Percentiles rank a stretch among this genome's conserved stretches.
phyloP scores from a whole-genome alignment of 2,329 filamentous ascomycete genomes.

The Neocucurbitaria cava region DNA sequence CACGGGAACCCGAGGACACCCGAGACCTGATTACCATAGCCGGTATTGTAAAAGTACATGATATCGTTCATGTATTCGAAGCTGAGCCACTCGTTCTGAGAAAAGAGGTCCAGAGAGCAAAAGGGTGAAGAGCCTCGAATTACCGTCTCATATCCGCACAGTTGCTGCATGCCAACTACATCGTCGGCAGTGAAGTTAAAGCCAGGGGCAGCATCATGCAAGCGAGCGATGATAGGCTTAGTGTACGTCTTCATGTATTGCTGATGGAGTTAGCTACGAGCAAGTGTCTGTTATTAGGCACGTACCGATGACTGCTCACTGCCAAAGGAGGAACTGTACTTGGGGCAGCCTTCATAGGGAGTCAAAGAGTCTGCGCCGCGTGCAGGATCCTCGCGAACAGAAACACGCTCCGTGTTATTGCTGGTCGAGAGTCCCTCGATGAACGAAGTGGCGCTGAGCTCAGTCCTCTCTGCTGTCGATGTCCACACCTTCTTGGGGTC shows the following conservation, averaged over 20 bases:
- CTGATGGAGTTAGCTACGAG: slow-evolving; percentile 11
- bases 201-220: slow-evolving; percentile 59
- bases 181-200: slow-evolving; percentile 71
- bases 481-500: slow-evolving; percentile 66
- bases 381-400: slow-evolving; percentile 63
- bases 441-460: slow-evolving; percentile 64
- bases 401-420: slow-evolving; percentile 62
- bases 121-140: slow-evolving; percentile 68
- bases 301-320: slow-evolving; percentile 59
- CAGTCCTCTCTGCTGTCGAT: slow-evolving; percentile 68
- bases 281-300: background rate
- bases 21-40: slow-evolving; percentile 66
- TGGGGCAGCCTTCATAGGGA: slow-evolving; percentile 70
- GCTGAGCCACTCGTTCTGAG: slow-evolving; percentile 68
- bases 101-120: slow-evolving; percentile 66
- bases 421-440: slow-evolving; percentile 64
- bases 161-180: slow-evolving; percentile 69
- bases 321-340: slow-evolving; percentile 65
- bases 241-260: slow-evolving; percentile 64
- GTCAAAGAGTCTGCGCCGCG: slow-evolving; percentile 68
- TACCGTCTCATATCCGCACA: slow-evolving; percentile 71
- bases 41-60: slow-evolving; percentile 69
- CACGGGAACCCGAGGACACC: slow-evolving; percentile 70
- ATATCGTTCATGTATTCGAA: slow-evolving; percentile 72
- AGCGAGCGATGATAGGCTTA: slow-evolving; percentile 64